These are phyloP conservation scores for Exophiala sp. DNA, from an alignment of 2,329 filamentous ascomycete genomes.

Conservation along the genomic window DNA sequence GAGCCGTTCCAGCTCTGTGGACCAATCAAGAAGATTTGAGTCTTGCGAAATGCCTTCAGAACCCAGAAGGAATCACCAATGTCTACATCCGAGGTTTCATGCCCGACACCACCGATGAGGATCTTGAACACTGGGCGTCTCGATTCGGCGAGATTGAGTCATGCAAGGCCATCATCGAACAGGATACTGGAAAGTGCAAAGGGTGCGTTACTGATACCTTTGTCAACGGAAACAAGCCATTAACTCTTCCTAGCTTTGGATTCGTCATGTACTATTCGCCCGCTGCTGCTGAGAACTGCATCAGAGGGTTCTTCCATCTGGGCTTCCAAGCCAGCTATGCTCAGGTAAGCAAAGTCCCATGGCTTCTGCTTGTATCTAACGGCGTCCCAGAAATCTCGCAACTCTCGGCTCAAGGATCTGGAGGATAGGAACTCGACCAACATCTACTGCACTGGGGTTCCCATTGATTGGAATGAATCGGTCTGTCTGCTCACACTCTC, in stretches of 20 bases:
- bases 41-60: slow-evolving; percentile 88
- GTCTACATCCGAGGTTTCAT: slow-evolving; percentile 97
- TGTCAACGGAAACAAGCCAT: slow-evolving; percentile 3
- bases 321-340: slow-evolving; percentile 98
- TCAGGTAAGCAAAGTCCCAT: slow-evolving; percentile 53
- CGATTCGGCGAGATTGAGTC: slow-evolving; percentile 93
- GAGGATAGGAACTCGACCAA: slow-evolving; percentile 87
- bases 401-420: slow-evolving; percentile 93
- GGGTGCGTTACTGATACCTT: slow-evolving; percentile 55
- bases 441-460: slow-evolving; percentile 94
- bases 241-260: slow-evolving; percentile 62
- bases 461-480: slow-evolving; percentile 83
- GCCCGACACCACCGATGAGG: slow-evolving; percentile 88
- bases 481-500: slow-evolving; percentile 45
- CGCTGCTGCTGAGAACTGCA: slow-evolving; percentile 87
- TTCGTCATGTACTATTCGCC: slow-evolving; percentile 93
- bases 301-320: slow-evolving; percentile 86
- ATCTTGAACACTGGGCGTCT: slow-evolving; percentile 71
- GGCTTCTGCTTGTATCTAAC: slow-evolving; percentile 31
- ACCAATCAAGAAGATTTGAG: slow-evolving; percentile 80
- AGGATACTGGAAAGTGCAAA: slow-evolving; percentile 88
- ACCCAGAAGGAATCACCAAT: slow-evolving; percentile 90
- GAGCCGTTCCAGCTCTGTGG: slow-evolving; percentile 80
- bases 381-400: slow-evolving; percentile 76
- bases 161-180: slow-evolving; percentile 97